Evolutionary conservation across 176 grass and related monocot genomes (phyloP), one percentile per base, ranked within the genome.

Genomic region (Paspalum notatum): DNA sequence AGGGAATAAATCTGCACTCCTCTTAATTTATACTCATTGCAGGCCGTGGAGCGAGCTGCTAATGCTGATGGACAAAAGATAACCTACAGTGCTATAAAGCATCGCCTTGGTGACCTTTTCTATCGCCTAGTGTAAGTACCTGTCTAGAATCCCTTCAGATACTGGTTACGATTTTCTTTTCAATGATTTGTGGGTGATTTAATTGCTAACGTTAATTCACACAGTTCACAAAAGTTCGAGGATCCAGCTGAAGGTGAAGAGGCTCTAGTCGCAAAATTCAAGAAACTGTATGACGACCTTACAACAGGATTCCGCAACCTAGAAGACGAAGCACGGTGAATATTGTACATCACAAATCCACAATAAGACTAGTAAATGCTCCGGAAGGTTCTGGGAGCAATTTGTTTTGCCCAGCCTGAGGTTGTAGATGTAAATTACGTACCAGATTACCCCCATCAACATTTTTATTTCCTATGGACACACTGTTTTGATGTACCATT

Each of bases 181-280:
- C 43, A 66, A 17, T 26, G 20, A 55, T 64, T 14, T 25, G 24
- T 42, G 21, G 5, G 72, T 55, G 2, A 9, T 57, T 22, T 0
- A 49, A 66, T 17, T 53, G 38, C 43, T 50, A 53, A n/a, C 66
- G 8, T 12, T 80, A 15, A 62, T 7, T 40, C 17, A 8, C 21
- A 66, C 57, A 97, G 95, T 20, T 97, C 91, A 17, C 91, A 97
- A 75, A 97, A 94, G 76, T 94, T 97, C 0, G 95, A 97, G 83
- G 95, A 94, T 52, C 95, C 95, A 1, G 91, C 95, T 6, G 91
- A 97, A 82, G 95, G 95, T 5, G 91, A 97, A 68, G 91, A 92
- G 6, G 69, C 75, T 15, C 25, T 97, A 62, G 47, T 85, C 0
- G 90, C 59, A 12, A 97, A 97, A 66, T 97, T 97, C 74, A 79